These are phyloP conservation scores for Globisporangium paddicum DNA, from an alignment of 352 stramenopile genomes.

Conservation along the genomic window DNA sequence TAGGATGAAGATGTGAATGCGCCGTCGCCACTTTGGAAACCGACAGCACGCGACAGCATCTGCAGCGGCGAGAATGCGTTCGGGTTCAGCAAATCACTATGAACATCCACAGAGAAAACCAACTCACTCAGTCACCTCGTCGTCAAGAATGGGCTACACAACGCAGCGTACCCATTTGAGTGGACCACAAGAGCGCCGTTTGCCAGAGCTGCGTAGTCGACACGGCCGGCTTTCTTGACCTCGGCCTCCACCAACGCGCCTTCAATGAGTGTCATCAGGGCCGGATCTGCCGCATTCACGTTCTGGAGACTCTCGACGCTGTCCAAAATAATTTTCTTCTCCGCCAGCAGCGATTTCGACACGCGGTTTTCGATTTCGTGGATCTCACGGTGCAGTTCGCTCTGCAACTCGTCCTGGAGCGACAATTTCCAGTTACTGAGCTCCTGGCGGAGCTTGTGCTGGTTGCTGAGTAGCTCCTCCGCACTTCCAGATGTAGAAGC, in stretches of 20 bases:
- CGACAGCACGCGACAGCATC: constrained; percentile 25
- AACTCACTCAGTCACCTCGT: not conserved
- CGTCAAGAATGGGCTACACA: not conserved
- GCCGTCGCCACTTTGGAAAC: constrained; percentile 18
- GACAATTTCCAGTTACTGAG: constrained; percentile 24
- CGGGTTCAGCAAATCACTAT: constrained; percentile 52
- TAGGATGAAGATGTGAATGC: constrained; percentile 62
- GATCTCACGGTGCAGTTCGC: constrained; percentile 44
- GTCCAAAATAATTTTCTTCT: constrained; percentile 51
- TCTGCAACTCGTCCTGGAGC: constrained; percentile 29
- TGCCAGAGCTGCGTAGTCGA: constrained; percentile 60
- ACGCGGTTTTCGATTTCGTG: constrained; percentile 55
- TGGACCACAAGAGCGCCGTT: constrained; percentile 63
- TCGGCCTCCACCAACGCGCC: constrained; percentile 25
- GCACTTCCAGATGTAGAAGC: not conserved
- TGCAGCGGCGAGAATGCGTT: constrained; percentile 27
- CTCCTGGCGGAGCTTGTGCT: constrained; percentile 21
- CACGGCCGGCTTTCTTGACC: constrained; percentile 44
- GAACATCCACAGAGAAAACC: not conserved
- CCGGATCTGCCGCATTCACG: constrained; percentile 52
- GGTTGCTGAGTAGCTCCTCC: constrained; percentile 1
- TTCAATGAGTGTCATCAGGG: constrained; percentile 53
- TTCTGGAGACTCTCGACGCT: constrained; percentile 45
- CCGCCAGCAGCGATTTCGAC: constrained; percentile 46
- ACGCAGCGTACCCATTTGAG: constrained; percentile 37